These are phyloP conservation scores for Aphanomyces stellatus DNA, from an alignment of 352 stramenopile species.

Conservation along the genomic window DNA sequence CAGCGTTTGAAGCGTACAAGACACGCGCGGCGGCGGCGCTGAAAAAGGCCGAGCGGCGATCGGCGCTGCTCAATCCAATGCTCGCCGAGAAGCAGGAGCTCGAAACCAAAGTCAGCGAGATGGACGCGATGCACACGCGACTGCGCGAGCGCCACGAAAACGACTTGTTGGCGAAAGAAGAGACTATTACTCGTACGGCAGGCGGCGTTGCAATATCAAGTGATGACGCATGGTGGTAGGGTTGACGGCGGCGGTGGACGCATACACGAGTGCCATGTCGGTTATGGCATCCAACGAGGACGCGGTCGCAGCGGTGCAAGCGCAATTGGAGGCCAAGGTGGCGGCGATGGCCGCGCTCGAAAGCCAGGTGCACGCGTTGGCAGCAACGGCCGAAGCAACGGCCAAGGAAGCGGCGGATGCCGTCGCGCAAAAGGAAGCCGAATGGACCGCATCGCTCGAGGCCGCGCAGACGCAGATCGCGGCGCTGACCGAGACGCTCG, in stretches of 20 bases:
- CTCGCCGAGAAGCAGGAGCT: constrained; percentile 58
- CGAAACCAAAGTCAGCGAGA: constrained; percentile 22
- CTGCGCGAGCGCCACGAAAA: background rate
- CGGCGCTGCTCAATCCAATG: constrained; percentile 72
- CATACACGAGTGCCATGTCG: too few species aligned
- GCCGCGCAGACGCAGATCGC: constrained; percentile 21
- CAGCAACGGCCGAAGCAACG: too few species aligned
- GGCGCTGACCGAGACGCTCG: constrained; percentile 28
- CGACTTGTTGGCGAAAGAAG: background rate
- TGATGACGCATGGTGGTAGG: background rate
- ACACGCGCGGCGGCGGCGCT: constrained; percentile 53
- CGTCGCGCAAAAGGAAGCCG: constrained; percentile 16
- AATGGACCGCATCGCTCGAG: constrained; percentile 21
- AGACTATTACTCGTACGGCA: background rate
- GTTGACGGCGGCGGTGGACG: background rate
- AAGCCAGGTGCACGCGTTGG: too few species aligned
- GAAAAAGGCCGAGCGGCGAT: constrained; percentile 75
- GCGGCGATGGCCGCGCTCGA: too few species aligned
- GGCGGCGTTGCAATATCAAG: background rate
- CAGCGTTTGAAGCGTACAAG: constrained; percentile 63
- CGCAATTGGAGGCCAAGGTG: too few species aligned
- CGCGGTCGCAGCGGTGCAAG: too few species aligned
- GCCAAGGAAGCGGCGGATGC: constrained; percentile 23
- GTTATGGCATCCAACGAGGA: too few species aligned
- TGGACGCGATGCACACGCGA: constrained; percentile 14